Percentiles rank a stretch among this genome's conserved stretches.
phyloP scores from a whole-genome alignment of 2,329 filamentous ascomycete species.

The Cladosporium colombiae region DNA sequence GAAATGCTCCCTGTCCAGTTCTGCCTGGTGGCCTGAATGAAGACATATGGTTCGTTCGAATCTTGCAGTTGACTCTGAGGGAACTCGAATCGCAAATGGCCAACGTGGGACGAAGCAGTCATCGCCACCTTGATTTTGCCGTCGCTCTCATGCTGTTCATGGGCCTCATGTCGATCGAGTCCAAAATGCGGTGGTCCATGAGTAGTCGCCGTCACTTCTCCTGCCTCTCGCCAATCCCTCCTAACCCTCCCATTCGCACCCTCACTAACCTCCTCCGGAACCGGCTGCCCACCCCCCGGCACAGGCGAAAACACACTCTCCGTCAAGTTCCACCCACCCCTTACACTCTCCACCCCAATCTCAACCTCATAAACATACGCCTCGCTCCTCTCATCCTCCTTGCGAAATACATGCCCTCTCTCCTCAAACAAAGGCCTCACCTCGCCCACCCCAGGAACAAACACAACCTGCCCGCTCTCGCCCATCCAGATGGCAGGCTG shows the following conservation, averaged over 20 bases:
- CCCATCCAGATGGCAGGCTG: conserved; percentile 58
- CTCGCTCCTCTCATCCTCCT: conserved; percentile 47
- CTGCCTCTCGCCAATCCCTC: conserved; percentile 24
- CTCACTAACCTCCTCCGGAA: conserved; percentile 39
- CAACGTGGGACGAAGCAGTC: conserved; percentile 47
- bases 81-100: conserved; percentile 47
- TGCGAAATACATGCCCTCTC: conserved; percentile 45
- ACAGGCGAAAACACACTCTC: conserved; percentile 41
- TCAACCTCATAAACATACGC: conserved; percentile 51
- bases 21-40: conserved; percentile 47
- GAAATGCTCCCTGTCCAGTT: conserved; percentile 50
- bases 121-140: conserved; percentile 38
- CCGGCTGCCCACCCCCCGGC: conserved; percentile 44
- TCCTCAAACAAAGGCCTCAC: conserved; percentile 42
- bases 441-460: conserved; percentile 43
- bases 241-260: conserved; percentile 46
- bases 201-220: background rate
- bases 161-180: background rate
- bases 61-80: conserved; percentile 20
- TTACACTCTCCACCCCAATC: conserved; percentile 39
- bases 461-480: conserved; percentile 49
- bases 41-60: conserved; percentile 40
- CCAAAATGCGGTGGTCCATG: background rate
- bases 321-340: conserved; percentile 36
- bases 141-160: background rate